A percentile compares a stretch with the other conserved stretches of the same genome.
phyloP scores from a whole-genome alignment of 208 protist genomes.

The Acanthamoeba castellanii region DNA sequence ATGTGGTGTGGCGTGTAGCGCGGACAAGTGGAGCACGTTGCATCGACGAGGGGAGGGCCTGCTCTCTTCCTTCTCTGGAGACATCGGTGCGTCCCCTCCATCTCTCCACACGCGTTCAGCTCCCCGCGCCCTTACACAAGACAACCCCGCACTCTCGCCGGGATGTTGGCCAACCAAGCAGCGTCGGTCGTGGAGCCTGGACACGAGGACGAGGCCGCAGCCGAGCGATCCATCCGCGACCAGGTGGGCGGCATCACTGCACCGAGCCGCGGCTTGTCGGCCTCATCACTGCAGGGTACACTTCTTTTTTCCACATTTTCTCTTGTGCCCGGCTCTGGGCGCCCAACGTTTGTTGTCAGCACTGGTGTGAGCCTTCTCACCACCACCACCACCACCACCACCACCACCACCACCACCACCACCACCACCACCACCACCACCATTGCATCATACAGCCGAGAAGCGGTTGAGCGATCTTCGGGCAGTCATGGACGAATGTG shows the following conservation, averaged over 20 bases:
- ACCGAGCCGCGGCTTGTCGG: neutral
- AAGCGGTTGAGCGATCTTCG: neutral
- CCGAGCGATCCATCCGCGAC: neutral
- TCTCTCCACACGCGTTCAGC: neutral
- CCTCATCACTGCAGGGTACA: neutral
- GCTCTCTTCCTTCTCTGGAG: neutral
- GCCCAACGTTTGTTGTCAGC: too few species aligned
- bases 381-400: neutral
- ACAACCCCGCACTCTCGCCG: too few species aligned
- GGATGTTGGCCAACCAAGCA: neutral
- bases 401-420: neutral
- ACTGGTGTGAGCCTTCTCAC: neutral
- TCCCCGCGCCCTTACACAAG: neutral
- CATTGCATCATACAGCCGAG: neutral
- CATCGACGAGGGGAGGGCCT: slow-evolving; percentile 18
- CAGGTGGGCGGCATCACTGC: slow-evolving; percentile 18
- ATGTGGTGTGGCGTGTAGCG: neutral
- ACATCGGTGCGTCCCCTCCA: neutral
- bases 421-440: neutral
- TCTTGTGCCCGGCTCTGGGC: neutral
- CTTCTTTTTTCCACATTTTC: neutral
- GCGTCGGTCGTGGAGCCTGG: neutral
- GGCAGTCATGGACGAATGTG: slow-evolving; percentile 23
- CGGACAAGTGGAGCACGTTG: slow-evolving; percentile 3
- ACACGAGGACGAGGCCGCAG: neutral